Base-by-base conservation (phyloP, 2,329 filamentous ascomycete species). In the Botrytis porri region DNA sequence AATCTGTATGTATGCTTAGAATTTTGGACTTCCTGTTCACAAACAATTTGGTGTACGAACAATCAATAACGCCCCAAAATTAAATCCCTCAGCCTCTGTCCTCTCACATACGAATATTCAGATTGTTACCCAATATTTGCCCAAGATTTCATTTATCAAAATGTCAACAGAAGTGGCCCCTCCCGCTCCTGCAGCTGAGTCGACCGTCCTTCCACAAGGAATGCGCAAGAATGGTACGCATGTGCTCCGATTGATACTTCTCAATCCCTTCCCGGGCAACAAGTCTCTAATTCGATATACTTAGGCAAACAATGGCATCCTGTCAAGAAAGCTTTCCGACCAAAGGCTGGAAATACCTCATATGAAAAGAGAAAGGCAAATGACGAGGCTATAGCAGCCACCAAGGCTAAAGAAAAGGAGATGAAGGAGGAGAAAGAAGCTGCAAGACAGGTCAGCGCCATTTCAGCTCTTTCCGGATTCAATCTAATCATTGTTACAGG, bases 341-440 rank as follows among this genome's bases (percentile, higher is more conserved):
- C 93, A 6, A 90, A 85, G 22, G 87, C 92, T 16, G 94, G 95
- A 39, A 87, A 94, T 77, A 93, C 89, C 4, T 90, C 93, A 0
- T 98, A 92, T 82, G 90, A 91, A 77, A 92, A 94, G 83, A 90
- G 95, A 70, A 85, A 89, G 63, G 90, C 91, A 78, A 87, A 90
- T 75, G 89, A 94, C 69, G 88, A 90, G 75, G 88, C 90, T 12
- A 87, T 90, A 78, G 88, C 89, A 20, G 89, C 93, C n/a, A 88
- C 93, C 78, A 98, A 98, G 85, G 93, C 94, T 51, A 94, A 94
- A 80, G 96, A 98, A 84, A 95, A 93, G 83, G 94, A 98, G 83
- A 90, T 99, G 89, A 97, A 95, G 85, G 93, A 94, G 0, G 96
- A 98, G 84, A 98, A 97, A 84, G 94, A 97, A 81, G 89, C 92